phyloP scores from a whole-genome alignment of 106 monocot species.

The Gastrodia elata region DNA sequence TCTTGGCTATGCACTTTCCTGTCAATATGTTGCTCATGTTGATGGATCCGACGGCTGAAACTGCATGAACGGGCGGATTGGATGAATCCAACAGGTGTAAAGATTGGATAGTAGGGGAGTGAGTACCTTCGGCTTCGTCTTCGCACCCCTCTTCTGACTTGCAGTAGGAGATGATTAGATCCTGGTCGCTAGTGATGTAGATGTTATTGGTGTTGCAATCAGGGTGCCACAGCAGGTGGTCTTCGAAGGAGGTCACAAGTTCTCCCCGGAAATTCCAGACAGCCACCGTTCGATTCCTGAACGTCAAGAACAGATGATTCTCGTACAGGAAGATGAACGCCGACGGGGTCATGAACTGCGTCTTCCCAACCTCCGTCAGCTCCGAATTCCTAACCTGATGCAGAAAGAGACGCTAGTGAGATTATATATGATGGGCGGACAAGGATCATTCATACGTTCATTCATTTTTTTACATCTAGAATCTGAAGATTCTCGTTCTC shows the following conservation, averaged over 20 bases:
- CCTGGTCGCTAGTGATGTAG: constrained; percentile 86
- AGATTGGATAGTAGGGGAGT: background rate
- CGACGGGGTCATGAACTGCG: constrained; percentile 71
- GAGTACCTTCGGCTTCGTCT: constrained; percentile 38
- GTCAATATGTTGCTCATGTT: constrained; percentile 53
- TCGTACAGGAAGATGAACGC: constrained; percentile 81
- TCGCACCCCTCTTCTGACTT: constrained; percentile 60
- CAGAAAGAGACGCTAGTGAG: background rate
- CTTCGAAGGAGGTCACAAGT: constrained; percentile 79
- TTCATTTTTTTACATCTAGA: constrained; percentile 40
- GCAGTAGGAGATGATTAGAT: constrained; percentile 91
- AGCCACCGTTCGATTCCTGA: constrained; percentile 62
- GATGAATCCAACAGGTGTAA: background rate
- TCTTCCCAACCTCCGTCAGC: constrained; percentile 53
- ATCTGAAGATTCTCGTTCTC: constrained; percentile 80
- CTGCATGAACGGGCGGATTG: background rate
- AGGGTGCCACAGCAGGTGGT: constrained; percentile 81
- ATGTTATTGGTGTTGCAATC: constrained; percentile 92
- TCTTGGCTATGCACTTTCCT: constrained; percentile 29
- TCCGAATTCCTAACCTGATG: constrained; percentile 51
- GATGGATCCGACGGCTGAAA: constrained; percentile 41
- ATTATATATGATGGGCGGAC: background rate
- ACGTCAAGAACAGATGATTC: constrained; percentile 80
- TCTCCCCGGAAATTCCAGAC: constrained; percentile 80
- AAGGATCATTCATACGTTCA: too few species aligned